Evolutionary conservation across 2,329 filamentous ascomycete genomes (phyloP).

Genomic region (Nemania serpens): DNA sequence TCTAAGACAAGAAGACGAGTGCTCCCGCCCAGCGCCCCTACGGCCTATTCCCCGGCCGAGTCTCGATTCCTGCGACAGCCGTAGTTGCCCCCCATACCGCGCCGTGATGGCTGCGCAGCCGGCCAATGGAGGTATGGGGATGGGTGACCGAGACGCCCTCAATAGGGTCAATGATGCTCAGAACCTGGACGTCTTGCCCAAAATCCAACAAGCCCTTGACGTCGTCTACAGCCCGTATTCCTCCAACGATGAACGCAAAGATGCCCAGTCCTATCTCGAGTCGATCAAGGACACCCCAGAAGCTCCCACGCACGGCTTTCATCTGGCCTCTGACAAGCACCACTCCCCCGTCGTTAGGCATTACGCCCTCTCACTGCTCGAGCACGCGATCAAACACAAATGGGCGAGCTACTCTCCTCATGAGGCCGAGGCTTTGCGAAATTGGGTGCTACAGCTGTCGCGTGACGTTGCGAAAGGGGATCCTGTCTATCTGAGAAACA

Average conservation of each 20-base stretch:
- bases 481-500: conserved; percentile 85
- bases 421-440: conserved; percentile 70
- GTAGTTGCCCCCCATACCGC: conserved; percentile 13
- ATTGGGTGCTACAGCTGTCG: conserved; percentile 80
- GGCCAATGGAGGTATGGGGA: conserved; percentile 39
- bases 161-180: conserved; percentile 43
- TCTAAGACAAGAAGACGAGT: conserved; percentile 35
- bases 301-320: conserved; percentile 84
- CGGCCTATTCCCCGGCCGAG: conserved; percentile 34
- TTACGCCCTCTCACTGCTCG: conserved; percentile 89
- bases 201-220: conserved; percentile 83
- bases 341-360: conserved; percentile 86
- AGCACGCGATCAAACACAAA: conserved; percentile 84
- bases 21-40: conserved; percentile 36
- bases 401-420: conserved; percentile 75
- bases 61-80: conserved; percentile 20
- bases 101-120: conserved; percentile 36
- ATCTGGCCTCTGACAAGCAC: conserved; percentile 73
- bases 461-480: conserved; percentile 72
- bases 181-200: conserved; percentile 56
- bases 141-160: conserved; percentile 41
- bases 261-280: conserved; percentile 87
- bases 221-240: conserved; percentile 84
- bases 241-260: conserved; percentile 77
- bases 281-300: conserved; percentile 77